A percentile compares a stretch with the other conserved stretches of the same genome.
Conservation (phyloP, 2,329 filamentous ascomycete species). For the Bipolaris oryzae region DNA sequence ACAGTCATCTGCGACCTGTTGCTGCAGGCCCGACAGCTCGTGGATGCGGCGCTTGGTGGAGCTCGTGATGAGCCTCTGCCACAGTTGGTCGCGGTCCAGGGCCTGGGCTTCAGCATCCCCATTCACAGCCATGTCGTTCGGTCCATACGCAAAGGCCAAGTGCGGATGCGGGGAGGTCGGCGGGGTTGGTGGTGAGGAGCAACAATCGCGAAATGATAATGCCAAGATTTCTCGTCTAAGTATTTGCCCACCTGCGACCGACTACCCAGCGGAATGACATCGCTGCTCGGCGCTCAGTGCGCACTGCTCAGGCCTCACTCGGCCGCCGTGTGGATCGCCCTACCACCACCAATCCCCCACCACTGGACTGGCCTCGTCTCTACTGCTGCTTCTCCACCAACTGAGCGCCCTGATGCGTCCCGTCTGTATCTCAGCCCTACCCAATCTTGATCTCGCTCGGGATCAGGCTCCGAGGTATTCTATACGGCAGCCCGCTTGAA, state of each 20-base stretch:
- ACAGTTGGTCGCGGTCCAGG: slow-evolving; percentile 45
- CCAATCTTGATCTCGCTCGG: slow-evolving; percentile 44
- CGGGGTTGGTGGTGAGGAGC: slow-evolving; percentile 28
- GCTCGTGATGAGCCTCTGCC: slow-evolving; percentile 53
- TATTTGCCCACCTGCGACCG: not conserved
- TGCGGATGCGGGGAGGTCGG: slow-evolving; percentile 34
- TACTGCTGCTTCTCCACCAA: slow-evolving; percentile 6
- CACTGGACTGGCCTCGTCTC: slow-evolving; percentile 4
- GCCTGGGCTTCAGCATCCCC: slow-evolving; percentile 41
- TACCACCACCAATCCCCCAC: slow-evolving; percentile 14
- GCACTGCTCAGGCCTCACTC: too few relatives aligned
- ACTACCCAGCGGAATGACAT: slow-evolving; percentile 23
- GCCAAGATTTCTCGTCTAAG: slow-evolving; percentile 29
- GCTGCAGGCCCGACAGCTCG: slow-evolving; percentile 53
- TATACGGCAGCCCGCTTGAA: slow-evolving; percentile 38
- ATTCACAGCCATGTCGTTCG: slow-evolving; percentile 46
- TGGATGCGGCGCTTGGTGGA: slow-evolving; percentile 56
- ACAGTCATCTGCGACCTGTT: slow-evolving; percentile 53
- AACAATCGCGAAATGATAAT: slow-evolving; percentile 13
- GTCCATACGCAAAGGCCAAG: slow-evolving; percentile 37
- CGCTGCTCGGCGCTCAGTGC: slow-evolving; percentile 2
- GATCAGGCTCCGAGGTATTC: slow-evolving; percentile 47
- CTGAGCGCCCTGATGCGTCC: slow-evolving; percentile 42
- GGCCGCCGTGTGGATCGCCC: slow-evolving; percentile 20
- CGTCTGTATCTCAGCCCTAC: slow-evolving; percentile 26